These are phyloP conservation scores for Alternaria infectoria DNA, from an alignment of 2,329 filamentous ascomycete species.

Conservation along the genomic window DNA sequence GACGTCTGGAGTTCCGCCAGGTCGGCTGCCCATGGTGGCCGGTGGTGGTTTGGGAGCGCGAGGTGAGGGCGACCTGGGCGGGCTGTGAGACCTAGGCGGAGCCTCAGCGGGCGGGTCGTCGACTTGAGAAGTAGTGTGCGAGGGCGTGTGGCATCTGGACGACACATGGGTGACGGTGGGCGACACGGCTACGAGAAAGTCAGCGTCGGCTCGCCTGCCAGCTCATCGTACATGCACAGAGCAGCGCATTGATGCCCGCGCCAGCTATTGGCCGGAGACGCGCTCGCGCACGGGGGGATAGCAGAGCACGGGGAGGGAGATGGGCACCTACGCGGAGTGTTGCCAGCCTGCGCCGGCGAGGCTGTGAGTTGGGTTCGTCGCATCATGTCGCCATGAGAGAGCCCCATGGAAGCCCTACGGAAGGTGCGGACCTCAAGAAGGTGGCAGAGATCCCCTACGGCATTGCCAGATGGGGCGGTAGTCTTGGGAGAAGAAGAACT, in stretches of 20 bases:
- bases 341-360: slow-evolving; percentile 64
- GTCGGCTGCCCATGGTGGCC: slow-evolving; percentile 46
- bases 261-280: slow-evolving; percentile 33
- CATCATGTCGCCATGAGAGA: slow-evolving; percentile 42
- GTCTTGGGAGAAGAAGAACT: slow-evolving; percentile 23
- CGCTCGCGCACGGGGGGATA: slow-evolving; percentile 8
- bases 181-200: slow-evolving; percentile 55
- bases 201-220: slow-evolving; percentile 46
- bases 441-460: slow-evolving; percentile 17
- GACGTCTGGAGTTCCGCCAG: slow-evolving; percentile 37
- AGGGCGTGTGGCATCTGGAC: slow-evolving; percentile 64
- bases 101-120: slow-evolving; percentile 59
- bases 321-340: slow-evolving; percentile 64
- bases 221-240: slow-evolving; percentile 46
- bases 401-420: slow-evolving; percentile 16
- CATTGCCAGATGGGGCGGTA: slow-evolving; percentile 26
- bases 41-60: slow-evolving; percentile 29
- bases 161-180: slow-evolving; percentile 58
- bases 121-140: slow-evolving; percentile 54
- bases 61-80: slow-evolving; percentile 55
- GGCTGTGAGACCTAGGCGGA: slow-evolving; percentile 63
- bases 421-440: slow-evolving; percentile 7
- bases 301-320: slow-evolving; percentile 4
- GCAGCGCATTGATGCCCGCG: slow-evolving; percentile 38
- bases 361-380: slow-evolving; percentile 45